Percentiles rank a stretch among this genome's conserved stretches.
Conservation (phyloP, 108 stramenopile genomes). For the Seminavis robusta region DNA sequence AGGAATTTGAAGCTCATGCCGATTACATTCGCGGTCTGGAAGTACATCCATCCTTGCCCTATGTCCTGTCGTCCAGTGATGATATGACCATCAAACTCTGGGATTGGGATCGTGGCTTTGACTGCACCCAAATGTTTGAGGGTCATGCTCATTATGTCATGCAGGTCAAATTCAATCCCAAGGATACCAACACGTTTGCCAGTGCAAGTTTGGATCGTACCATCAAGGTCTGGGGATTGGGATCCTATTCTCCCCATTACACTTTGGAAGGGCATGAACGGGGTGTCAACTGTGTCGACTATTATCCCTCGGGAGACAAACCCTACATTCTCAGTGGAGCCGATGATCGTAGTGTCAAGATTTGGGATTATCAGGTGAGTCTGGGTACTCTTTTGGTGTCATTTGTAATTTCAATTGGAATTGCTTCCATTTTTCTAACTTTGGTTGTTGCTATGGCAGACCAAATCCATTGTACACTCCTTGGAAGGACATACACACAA, state of each 20-base stretch:
- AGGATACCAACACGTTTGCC: conserved; percentile 99
- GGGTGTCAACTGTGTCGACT: conserved; percentile 98
- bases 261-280: conserved; percentile 98
- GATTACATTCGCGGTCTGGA: conserved; percentile 99
- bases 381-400: not conserved
- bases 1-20: conserved; percentile 97
- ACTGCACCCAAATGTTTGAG: conserved; percentile 94
- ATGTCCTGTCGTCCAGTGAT: conserved; percentile 86
- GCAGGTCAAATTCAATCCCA: conserved; percentile 99
- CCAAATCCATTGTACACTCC: conserved; percentile 92
- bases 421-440: too few relatives aligned
- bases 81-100: conserved; percentile 99
- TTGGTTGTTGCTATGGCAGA: conserved; percentile 43
- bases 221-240: conserved; percentile 98
- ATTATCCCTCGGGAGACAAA: conserved; percentile 98
- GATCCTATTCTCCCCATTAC: conserved; percentile 89
- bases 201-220: conserved; percentile 94
- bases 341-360: conserved; percentile 97
- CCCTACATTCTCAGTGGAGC: conserved; percentile 98
- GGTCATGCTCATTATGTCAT: conserved; percentile 99
- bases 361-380: conserved; percentile 90
- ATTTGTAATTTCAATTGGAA: too few relatives aligned
- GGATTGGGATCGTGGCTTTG: conserved; percentile 97
- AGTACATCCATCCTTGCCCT: conserved; percentile 95
- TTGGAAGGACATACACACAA: conserved; percentile 98